Conservation (phyloP, 768 basidiomycete genomes). For the Kwoniella sp. region DNA sequence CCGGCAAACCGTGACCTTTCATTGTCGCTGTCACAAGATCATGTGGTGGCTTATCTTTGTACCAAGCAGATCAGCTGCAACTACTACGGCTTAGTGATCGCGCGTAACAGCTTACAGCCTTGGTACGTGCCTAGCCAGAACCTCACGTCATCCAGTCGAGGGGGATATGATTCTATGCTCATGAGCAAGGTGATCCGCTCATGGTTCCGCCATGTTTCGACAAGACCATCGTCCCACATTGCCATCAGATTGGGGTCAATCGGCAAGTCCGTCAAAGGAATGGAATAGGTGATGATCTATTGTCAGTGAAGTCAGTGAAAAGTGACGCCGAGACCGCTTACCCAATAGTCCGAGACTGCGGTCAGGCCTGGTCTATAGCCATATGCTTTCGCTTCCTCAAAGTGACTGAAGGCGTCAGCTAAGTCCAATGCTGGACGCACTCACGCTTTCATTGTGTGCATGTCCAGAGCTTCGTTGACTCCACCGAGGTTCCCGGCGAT, state of each 20-base stretch:
- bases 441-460: conserved; percentile 33
- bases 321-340: neutral
- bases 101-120: conserved; percentile 18
- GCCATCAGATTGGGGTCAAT: conserved; percentile 33
- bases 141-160: conserved; percentile 11
- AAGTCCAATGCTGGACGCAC: neutral
- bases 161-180: conserved; percentile 19
- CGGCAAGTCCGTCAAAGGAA: conserved; percentile 26
- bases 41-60: conserved; percentile 28
- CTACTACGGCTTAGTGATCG: neutral
- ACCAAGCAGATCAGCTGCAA: conserved; percentile 1
- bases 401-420: conserved; percentile 16
- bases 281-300: conserved; percentile 32
- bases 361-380: conserved; percentile 34
- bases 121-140: conserved; percentile 22
- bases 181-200: conserved; percentile 26
- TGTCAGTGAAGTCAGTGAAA: neutral
- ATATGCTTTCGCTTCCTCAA: conserved; percentile 19
- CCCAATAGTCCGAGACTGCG: conserved; percentile 32
- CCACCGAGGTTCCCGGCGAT: no score
- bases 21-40: conserved; percentile 7
- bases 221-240: conserved; percentile 39
- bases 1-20: conserved; percentile 8
- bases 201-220: conserved; percentile 28
- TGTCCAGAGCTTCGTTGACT: no score